A percentile compares a stretch with the other conserved stretches of the same genome.
These are phyloP conservation scores for Fimicolochytrium jonesii DNA, from an alignment of 192 early-diverging fungal genomes.

Conservation along the genomic window DNA sequence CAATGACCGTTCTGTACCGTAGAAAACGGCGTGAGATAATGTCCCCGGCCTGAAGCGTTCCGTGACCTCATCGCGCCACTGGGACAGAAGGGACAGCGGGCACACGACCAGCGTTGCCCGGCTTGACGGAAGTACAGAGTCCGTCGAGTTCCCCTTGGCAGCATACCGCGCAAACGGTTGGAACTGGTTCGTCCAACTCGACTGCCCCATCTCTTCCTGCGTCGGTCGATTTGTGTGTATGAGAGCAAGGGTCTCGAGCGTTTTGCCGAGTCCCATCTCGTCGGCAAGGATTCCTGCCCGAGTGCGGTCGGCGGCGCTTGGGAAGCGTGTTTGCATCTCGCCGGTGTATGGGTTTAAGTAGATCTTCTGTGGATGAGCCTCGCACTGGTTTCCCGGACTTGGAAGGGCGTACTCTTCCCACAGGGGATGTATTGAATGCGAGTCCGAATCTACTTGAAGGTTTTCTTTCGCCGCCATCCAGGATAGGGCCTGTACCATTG, in stretches of 20 bases:
- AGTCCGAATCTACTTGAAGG: background rate
- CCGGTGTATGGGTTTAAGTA: constrained; percentile 37
- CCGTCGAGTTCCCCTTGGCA: too few relatives aligned
- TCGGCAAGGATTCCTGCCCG: constrained; percentile 40
- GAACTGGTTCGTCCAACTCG: too few relatives aligned
- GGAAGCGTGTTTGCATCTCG: constrained; percentile 22
- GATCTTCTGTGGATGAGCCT: constrained; percentile 2
- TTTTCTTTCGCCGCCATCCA: constrained; percentile 21
- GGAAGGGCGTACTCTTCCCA: constrained; percentile 21
- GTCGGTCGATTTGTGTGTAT: constrained; percentile 28
- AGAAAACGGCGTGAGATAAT: constrained; percentile 16
- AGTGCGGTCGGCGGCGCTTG: constrained; percentile 19
- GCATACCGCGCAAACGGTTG: too few relatives aligned
- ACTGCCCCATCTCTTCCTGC: background rate
- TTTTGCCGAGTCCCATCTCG: constrained; percentile 44
- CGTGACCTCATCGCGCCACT: constrained; percentile 33
- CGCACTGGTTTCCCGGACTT: background rate
- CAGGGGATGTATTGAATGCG: constrained; percentile 16
- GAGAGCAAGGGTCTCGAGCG: constrained; percentile 33
- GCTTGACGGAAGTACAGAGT: constrained; percentile 7
- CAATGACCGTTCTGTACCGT: constrained; percentile 14
- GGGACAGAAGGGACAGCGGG: constrained; percentile 31
- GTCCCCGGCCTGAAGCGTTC: constrained; percentile 8
- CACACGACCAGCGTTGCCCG: constrained; percentile 33
- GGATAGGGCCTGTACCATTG: constrained; percentile 14